Conservation (phyloP, 2,329 filamentous ascomycete species). For the Pseudogymnoascus sp. region DNA sequence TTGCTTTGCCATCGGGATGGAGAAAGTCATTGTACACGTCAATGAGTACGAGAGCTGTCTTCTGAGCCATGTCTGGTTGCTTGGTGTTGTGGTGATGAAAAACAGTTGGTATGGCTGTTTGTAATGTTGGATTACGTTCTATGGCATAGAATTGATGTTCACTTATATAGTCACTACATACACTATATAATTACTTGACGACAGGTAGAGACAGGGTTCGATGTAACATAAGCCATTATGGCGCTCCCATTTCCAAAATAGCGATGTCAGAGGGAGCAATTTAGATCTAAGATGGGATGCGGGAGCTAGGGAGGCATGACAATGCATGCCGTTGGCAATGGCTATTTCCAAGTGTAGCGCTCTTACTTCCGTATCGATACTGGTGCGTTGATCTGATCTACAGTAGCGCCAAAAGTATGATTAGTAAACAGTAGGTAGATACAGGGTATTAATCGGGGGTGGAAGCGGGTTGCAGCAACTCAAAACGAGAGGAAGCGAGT, state of each 20-base stretch:
- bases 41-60: constrained; percentile 25
- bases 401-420: not conserved
- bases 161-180: not conserved
- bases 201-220: not conserved
- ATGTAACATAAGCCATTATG: not conserved
- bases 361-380: not conserved
- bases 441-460: not conserved
- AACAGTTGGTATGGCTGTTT: not conserved
- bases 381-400: not conserved
- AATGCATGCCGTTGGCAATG: not conserved
- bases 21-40: constrained; percentile 29
- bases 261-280: not conserved
- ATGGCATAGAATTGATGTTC: not conserved
- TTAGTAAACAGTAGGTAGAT: not conserved
- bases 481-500: no score
- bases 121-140: not conserved
- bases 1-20: constrained; percentile 25
- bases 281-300: not conserved
- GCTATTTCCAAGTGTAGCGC: not conserved
- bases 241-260: constrained; percentile 4
- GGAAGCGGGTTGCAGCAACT: no score
- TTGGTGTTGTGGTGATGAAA: not conserved
- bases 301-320: not conserved
- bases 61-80: constrained; percentile 11
- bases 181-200: not conserved